Evolutionary conservation across 495 filamentous ascomycete genomes (phyloP).

Genomic region (Pyronema omphalodes): DNA sequence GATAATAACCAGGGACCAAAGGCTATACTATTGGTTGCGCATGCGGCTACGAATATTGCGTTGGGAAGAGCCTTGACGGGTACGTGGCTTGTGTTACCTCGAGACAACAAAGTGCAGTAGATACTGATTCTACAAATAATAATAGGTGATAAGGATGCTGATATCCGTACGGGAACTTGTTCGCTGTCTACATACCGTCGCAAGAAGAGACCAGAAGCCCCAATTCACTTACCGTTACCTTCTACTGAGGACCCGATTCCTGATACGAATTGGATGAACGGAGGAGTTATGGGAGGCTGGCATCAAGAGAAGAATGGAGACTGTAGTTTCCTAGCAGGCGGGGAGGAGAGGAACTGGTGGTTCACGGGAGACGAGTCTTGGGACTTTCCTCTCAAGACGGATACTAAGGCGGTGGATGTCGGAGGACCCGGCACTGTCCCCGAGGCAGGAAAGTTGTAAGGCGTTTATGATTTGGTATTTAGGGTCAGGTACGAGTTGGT

Average conservation of each 20-base stretch:
- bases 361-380: constrained; percentile 22
- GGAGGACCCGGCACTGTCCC: constrained; percentile 12
- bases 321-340: constrained; percentile 55
- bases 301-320: constrained; percentile 60
- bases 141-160: constrained; percentile 41
- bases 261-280: constrained; percentile 34
- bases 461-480: too few relatives aligned
- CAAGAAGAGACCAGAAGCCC: constrained; percentile 9
- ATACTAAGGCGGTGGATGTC: constrained; percentile 2
- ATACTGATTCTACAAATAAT: too few relatives aligned
- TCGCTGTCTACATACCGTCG: constrained; percentile 47
- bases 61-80: constrained; percentile 59
- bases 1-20: constrained; percentile 28
- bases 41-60: constrained; percentile 75
- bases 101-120: too few relatives aligned
- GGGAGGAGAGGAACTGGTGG: constrained; percentile 49
- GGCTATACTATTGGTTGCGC: constrained; percentile 65
- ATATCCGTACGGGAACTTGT: constrained; percentile 78
- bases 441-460: constrained; percentile 1
- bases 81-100: neutral
- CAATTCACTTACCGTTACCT: constrained; percentile 18
- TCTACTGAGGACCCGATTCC: constrained; percentile 25
- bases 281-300: constrained; percentile 67
- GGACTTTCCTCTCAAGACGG: constrained; percentile 12
- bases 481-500: too few relatives aligned